Evolutionary conservation across 2,329 filamentous ascomycete genomes (phyloP).

Genomic region (Epichloe brachyelytri): DNA sequence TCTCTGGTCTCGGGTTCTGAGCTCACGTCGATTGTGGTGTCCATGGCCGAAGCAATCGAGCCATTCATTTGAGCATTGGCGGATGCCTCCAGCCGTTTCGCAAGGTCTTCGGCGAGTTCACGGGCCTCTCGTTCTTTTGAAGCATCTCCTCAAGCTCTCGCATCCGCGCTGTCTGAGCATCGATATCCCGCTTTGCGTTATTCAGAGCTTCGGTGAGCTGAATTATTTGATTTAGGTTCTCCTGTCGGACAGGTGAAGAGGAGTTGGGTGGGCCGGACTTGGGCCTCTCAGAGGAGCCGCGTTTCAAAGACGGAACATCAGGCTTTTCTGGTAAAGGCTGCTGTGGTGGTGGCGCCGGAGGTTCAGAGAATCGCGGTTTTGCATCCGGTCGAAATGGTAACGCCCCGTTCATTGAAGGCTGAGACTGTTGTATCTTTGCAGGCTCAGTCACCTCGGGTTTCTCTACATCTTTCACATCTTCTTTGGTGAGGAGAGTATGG

Average conservation of each 20-base stretch:
- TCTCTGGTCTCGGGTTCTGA: conserved; percentile 8
- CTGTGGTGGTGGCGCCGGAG: conserved; percentile 83
- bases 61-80: conserved; percentile 22
- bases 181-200: conserved; percentile 73
- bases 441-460: conserved; percentile 36
- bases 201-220: conserved; percentile 76
- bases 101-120: conserved; percentile 71
- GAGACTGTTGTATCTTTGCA: conserved; percentile 31
- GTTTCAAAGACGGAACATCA: conserved; percentile 61
- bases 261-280: conserved; percentile 40
- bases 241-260: conserved; percentile 44
- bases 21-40: conserved; percentile 12
- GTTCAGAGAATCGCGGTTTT: conserved; percentile 80
- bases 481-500: conserved; percentile 60
- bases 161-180: conserved; percentile 67
- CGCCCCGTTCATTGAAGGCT: conserved; percentile 37
- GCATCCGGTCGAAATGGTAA: conserved; percentile 54
- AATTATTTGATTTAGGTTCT: conserved; percentile 60
- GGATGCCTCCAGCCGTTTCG: conserved; percentile 53
- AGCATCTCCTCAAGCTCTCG: conserved; percentile 65
- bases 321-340: conserved; percentile 91
- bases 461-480: conserved; percentile 47
- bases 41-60: conserved; percentile 10
- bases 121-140: conserved; percentile 67
- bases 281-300: conserved; percentile 62